Evolutionary conservation across 2,329 filamentous ascomycete species (phyloP).

Genomic region (Penicillium sumatraense): DNA sequence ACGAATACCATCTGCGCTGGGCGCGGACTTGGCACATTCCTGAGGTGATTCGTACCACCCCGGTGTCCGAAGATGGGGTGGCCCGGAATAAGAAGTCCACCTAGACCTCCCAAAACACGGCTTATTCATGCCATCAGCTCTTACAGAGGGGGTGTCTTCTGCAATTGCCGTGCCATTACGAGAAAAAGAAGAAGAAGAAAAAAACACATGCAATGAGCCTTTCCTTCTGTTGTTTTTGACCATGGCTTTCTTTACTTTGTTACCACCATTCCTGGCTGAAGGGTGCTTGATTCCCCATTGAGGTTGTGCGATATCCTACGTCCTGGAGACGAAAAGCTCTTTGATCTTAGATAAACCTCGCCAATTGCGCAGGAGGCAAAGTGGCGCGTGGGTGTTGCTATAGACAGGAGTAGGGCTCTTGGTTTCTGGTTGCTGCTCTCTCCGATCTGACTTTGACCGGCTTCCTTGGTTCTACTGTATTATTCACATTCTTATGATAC

Average conservation of each 20-base stretch:
- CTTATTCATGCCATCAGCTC: background rate
- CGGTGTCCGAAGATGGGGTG: slow-evolving; percentile 20
- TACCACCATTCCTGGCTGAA: background rate
- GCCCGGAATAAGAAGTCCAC: slow-evolving; percentile 36
- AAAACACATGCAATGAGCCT: background rate
- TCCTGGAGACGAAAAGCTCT: slow-evolving; percentile 13
- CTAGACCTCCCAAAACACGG: slow-evolving; percentile 15
- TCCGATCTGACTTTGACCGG: background rate
- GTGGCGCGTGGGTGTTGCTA: slow-evolving; percentile 18
- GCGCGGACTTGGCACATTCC: slow-evolving; percentile 64
- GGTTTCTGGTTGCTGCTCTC: slow-evolving; percentile 18
- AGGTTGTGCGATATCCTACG: slow-evolving; percentile 2
- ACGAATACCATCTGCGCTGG: slow-evolving; percentile 75
- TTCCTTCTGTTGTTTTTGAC: background rate
- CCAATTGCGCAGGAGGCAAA: background rate
- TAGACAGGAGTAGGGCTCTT: slow-evolving; percentile 18
- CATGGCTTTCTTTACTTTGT: background rate
- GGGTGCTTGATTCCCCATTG: background rate
- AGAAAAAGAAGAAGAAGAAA: too few species aligned
- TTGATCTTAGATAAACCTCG: slow-evolving; percentile 17
- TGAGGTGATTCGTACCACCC: slow-evolving; percentile 50
- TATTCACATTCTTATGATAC: slow-evolving; percentile 16
- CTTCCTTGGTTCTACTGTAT: slow-evolving; percentile 6
- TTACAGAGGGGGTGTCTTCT: too few species aligned
- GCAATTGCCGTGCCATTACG: too few species aligned